A percentile compares a stretch with the other conserved stretches of the same genome.
phyloP scores from a whole-genome alignment of 257 asterid species.

The Lavandula angustifolia region DNA sequence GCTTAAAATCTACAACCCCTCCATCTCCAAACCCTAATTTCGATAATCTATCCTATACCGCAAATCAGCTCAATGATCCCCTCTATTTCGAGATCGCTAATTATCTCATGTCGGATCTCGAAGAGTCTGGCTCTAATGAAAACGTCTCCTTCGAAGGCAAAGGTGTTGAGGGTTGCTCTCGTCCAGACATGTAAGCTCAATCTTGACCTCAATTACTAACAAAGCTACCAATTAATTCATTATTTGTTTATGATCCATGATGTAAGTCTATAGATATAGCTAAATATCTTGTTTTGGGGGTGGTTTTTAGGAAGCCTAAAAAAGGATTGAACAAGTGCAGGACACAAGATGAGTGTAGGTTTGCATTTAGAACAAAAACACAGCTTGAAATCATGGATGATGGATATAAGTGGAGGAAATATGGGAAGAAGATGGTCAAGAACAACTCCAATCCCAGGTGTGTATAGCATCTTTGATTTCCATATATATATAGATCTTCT shows the following conservation, averaged over 20 bases:
- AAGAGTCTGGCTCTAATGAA: slow-evolving; percentile 14
- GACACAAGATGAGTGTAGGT: slow-evolving; percentile 21
- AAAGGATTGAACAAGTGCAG: slow-evolving; percentile 29
- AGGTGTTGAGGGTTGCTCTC: background rate
- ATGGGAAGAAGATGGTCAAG: slow-evolving; percentile 72
- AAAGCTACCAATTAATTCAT: no score
- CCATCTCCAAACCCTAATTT: slow-evolving; percentile 31
- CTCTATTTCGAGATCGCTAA: slow-evolving; percentile 6
- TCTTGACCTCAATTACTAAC: no score
- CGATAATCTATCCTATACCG: background rate
- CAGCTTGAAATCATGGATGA: slow-evolving; percentile 59
- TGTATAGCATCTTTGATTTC: no score
- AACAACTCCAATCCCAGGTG: slow-evolving; percentile 59
- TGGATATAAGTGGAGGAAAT: slow-evolving; percentile 75
- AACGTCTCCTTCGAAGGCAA: background rate
- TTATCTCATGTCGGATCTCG: slow-evolving; percentile 32
- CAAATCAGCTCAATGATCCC: slow-evolving; percentile 20
- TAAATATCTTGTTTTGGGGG: no score
- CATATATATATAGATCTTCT: background rate
- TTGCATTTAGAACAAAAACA: slow-evolving; percentile 53
- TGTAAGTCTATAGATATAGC: background rate
- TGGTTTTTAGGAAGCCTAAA: slow-evolving; percentile 6
- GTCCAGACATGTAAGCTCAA: no score
- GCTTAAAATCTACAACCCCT: slow-evolving; percentile 18
- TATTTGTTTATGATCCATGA: background rate